A percentile compares a stretch with the other conserved stretches of the same genome.
Conservation (phyloP, 2,329 filamentous ascomycete genomes). For the Diaporthe australafricana region DNA sequence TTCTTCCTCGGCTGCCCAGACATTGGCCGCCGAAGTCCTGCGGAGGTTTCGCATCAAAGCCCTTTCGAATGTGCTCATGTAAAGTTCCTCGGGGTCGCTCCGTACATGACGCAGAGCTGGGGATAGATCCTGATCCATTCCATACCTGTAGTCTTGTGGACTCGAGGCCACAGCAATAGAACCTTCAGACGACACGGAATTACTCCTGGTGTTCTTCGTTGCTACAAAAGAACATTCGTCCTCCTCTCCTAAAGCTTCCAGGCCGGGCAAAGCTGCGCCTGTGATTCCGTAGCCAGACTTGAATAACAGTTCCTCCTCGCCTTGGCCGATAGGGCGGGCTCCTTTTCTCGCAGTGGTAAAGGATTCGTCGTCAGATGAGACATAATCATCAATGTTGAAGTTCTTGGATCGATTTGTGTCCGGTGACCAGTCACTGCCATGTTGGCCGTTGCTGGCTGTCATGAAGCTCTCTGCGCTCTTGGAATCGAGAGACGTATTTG, state of each 20-base stretch:
- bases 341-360: conserved; percentile 39
- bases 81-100: neutral
- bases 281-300: conserved; percentile 49
- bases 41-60: neutral
- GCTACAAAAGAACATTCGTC: neutral
- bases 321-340: conserved; percentile 41
- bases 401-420: conserved; percentile 26
- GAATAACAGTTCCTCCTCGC: conserved; percentile 53
- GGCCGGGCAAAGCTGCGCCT: conserved; percentile 50
- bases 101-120: conserved; percentile 15
- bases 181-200: conserved; percentile 12
- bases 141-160: conserved; percentile 20
- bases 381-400: conserved; percentile 54
- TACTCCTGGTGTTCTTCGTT: neutral
- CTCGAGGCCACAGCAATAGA: conserved; percentile 13
- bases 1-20: neutral
- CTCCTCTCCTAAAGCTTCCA: conserved; percentile 41
- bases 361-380: conserved; percentile 53
- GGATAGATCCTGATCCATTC: neutral
- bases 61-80: conserved; percentile 25
- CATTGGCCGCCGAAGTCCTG: neutral
- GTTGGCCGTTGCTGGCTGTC: conserved; percentile 35
- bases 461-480: conserved; percentile 36
- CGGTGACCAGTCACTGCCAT: conserved; percentile 30
- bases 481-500: conserved; percentile 58